Percentiles rank a stretch among this genome's conserved stretches.
phyloP scores from a whole-genome alignment of 371 early-diverging fungal species.

The Saksenaea vasiformis region DNA sequence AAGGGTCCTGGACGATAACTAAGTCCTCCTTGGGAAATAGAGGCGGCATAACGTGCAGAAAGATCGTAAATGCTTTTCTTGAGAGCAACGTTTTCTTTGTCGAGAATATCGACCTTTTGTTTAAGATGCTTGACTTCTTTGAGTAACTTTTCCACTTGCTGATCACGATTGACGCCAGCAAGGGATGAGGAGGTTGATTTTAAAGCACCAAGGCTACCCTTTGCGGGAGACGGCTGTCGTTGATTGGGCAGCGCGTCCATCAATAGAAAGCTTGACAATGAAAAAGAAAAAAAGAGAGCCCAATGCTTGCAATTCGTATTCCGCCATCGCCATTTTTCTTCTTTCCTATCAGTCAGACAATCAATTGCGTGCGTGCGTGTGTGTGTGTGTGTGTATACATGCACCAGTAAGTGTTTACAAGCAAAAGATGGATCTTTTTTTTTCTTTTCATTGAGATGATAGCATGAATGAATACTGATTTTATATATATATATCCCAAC shows the following conservation, averaged over 20 bases:
- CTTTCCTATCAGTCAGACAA: no score
- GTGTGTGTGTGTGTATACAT: no score
- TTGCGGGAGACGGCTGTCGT: slow-evolving; percentile 21
- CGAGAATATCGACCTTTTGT: slow-evolving; percentile 75
- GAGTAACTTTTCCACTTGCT: slow-evolving; percentile 61
- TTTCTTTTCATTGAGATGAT: no score
- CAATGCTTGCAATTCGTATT: not conserved
- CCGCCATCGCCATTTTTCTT: not conserved
- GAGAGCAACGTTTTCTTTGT: slow-evolving; percentile 81
- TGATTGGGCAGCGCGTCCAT: slow-evolving; percentile 40
- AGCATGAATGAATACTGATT: no score
- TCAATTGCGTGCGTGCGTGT: no score
- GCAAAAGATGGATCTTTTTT: no score
- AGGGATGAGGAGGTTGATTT: slow-evolving; percentile 17
- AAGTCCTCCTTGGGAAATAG: slow-evolving; percentile 49
- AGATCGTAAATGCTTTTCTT: slow-evolving; percentile 87
- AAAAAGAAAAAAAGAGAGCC: not conserved
- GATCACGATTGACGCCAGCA: slow-evolving; percentile 40
- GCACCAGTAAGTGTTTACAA: no score
- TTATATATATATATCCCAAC: no score
- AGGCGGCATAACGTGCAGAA: slow-evolving; percentile 71
- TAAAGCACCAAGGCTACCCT: slow-evolving; percentile 4
- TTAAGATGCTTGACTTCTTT: slow-evolving; percentile 79
- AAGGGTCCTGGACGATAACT: slow-evolving; percentile 42
- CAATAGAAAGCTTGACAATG: not conserved